Conservation (phyloP, 163 green algal genomes). For the Scenedesmus sp. region DNA sequence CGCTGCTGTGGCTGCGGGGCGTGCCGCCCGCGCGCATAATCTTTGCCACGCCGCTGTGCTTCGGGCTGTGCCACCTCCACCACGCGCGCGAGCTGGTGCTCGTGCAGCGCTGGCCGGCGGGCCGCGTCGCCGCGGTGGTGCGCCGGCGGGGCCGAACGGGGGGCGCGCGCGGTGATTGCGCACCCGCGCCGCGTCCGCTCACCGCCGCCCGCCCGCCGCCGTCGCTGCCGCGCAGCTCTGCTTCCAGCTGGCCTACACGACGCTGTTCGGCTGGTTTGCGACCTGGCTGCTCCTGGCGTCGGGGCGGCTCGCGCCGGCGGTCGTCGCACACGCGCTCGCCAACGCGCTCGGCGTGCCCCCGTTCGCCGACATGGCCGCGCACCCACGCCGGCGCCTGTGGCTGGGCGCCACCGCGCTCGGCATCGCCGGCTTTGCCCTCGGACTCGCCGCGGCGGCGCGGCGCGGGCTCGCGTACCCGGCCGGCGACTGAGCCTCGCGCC, state of each 20-base stretch:
- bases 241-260: conserved; percentile 83
- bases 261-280: conserved; percentile 83
- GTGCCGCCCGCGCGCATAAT: conserved; percentile 35
- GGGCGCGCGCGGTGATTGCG: neutral
- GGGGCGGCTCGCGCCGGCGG: conserved; percentile 52
- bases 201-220: neutral
- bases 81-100: conserved; percentile 75
- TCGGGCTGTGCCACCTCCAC: conserved; percentile 86
- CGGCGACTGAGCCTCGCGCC: too few relatives aligned
- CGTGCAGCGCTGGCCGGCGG: conserved; percentile 48
- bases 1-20: conserved; percentile 65
- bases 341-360: conserved; percentile 78
- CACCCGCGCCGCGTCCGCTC: too few relatives aligned
- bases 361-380: conserved; percentile 48
- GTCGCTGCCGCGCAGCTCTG: conserved; percentile 62
- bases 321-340: conserved; percentile 74
- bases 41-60: conserved; percentile 80
- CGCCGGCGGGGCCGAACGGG: neutral
- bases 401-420: neutral
- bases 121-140: neutral
- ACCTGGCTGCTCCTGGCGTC: conserved; percentile 74
- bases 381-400: neutral
- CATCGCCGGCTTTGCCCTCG: conserved; percentile 1
- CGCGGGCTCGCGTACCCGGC: too few relatives aligned
- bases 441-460: neutral